phyloP scores from a whole-genome alignment of 169 alveolate species.

The Pseudocohnilembus persalinus region DNA sequence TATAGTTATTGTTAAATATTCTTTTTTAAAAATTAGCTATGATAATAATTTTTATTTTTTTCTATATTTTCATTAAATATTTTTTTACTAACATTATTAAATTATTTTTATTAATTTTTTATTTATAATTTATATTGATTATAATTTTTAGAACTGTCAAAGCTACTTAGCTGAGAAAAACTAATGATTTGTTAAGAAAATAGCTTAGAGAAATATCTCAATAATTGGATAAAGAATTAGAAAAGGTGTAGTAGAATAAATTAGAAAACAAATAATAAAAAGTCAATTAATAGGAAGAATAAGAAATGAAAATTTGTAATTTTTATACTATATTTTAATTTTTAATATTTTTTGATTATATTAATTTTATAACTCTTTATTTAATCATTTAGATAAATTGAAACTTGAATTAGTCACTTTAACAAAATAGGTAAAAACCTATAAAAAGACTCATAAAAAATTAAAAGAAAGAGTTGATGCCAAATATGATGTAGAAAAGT shows the following conservation, averaged over 20 bases:
- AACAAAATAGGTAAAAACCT: background rate
- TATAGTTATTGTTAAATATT: no score
- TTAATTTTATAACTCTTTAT: no score
- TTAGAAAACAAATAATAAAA: background rate
- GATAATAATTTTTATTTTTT: no score
- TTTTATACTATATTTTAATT: no score
- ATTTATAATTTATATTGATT: no score
- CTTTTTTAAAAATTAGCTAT: no score
- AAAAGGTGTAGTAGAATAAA: background rate
- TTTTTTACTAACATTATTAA: no score
- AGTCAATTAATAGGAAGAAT: background rate
- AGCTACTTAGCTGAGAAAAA: background rate
- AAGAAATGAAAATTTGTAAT: background rate
- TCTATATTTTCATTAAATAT: no score
- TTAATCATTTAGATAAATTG: no score
- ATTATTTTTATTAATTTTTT: no score
- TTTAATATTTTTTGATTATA: no score
- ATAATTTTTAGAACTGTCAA: background rate
- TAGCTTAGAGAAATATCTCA: background rate
- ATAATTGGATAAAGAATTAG: background rate
- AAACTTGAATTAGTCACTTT: no score
- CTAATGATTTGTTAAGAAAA: background rate
- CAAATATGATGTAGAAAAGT: background rate
- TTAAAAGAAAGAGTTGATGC: background rate
- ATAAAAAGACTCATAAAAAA: background rate